A percentile compares a stretch with the other conserved stretches of the same genome.
Conservation (phyloP, 2,329 filamentous ascomycete species). For the Venturiaceae sp. region DNA sequence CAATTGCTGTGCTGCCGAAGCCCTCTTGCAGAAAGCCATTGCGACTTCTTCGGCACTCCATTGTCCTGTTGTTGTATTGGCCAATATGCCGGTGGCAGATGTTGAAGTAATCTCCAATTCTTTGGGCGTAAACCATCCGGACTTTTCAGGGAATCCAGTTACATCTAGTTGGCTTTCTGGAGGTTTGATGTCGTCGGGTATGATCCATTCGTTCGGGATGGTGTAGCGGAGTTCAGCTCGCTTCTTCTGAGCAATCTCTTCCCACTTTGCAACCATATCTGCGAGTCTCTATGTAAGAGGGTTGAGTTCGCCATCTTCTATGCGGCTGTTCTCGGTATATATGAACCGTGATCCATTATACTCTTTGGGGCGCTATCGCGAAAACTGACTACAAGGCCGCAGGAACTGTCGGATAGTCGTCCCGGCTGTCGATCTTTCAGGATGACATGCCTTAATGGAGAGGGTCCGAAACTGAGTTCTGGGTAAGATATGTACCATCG, state of each 20-base stretch:
- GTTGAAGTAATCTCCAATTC: conserved; percentile 42
- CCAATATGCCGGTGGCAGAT: conserved; percentile 29
- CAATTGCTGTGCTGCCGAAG: conserved; percentile 45
- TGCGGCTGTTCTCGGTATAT: not conserved
- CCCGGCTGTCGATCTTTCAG: not conserved
- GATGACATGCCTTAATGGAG: not conserved
- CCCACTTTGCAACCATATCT: conserved; percentile 26
- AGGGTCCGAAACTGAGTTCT: too few relatives aligned
- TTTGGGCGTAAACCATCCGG: conserved; percentile 48
- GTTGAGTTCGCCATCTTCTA: not conserved
- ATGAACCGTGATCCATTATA: not conserved
- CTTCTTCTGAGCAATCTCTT: conserved; percentile 31
- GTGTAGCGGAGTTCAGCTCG: conserved; percentile 34
- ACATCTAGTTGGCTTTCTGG: conserved; percentile 46
- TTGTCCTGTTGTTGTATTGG: conserved; percentile 28
- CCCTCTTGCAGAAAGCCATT: conserved; percentile 44
- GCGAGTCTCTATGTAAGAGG: not conserved
- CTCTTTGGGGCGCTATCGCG: not conserved
- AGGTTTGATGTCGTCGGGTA: conserved; percentile 45
- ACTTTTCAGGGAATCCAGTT: conserved; percentile 42
- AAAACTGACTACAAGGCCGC: not conserved
- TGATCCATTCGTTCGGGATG: conserved; percentile 49
- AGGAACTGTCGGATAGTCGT: not conserved
- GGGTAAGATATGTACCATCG: not conserved
- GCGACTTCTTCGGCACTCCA: conserved; percentile 45